Base-by-base conservation (phyloP, 768 basidiomycete genomes). In the Holtermannia corniformis region DNA sequence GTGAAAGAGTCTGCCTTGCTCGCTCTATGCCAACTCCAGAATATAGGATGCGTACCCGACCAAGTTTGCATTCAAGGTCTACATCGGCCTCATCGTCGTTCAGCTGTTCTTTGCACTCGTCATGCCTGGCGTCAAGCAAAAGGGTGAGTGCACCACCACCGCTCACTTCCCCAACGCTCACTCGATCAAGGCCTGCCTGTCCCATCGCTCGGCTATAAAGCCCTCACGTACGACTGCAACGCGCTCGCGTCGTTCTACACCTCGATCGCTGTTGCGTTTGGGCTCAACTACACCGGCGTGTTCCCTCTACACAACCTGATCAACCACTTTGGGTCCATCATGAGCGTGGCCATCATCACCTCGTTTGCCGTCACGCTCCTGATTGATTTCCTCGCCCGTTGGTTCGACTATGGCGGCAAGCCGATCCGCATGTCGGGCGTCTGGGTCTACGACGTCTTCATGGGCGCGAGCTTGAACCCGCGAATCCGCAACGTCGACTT, bases 151-250 rank as follows among this genome's bases (percentile, higher is more conserved):
- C 5, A n/a, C 32, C 23, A 25, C 41, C 22, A 4, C 11, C 27
- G 0, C 20, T 3, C 12, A 10, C 14, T 20, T 12, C 20, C 37
- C 7, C 21, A 3, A n/a, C n/a, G n/a, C n/a, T n/a, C n/a, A n/a
- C n/a, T n/a, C n/a, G n/a, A n/a, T n/a, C 49, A 62, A 61, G 72
- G 95, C 55, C 86, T 97, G 47, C 95, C 95, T 0, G 91, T 99
- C 21, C 87, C 92, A 11, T 96, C 92, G 0, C 80, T 95, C 53
- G 81, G 82, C 62, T 95, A 96, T 79, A 86, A 87, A 72, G 84
- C 86, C 19, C 80, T 97, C 67, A 84, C 80, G 75, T 97, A 97
- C 79, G 88, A 95, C 75, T 97, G 93, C 80, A 97, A 97, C 72
- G 93, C 90, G 16, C 78, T 92, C 43, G 76, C 77, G 52, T 91